Conservation (phyloP, 1,139 yeast genomes). For the Nakaseomyces sp. region DNA sequence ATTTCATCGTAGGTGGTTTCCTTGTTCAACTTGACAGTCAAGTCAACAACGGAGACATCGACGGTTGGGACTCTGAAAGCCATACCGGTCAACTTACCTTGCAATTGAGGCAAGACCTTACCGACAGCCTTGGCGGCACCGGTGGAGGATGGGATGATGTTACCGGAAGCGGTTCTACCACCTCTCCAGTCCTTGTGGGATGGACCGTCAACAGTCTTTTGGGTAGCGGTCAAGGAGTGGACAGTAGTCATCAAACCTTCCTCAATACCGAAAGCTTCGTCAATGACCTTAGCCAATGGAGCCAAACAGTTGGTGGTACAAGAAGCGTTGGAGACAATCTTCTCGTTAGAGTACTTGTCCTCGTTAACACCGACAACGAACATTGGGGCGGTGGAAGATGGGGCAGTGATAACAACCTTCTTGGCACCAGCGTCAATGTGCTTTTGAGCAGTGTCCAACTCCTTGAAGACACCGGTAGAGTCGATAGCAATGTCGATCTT, state of each 20-base stretch:
- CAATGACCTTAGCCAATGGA: conserved; percentile 76
- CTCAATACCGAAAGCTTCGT: conserved; percentile 73
- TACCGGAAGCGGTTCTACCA: conserved; percentile 88
- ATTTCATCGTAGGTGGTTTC: conserved; percentile 71
- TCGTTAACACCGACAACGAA: conserved; percentile 82
- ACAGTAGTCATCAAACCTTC: conserved; percentile 88
- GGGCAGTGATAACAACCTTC: conserved; percentile 82
- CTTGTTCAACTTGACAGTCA: conserved; percentile 61
- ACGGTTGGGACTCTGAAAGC: conserved; percentile 84
- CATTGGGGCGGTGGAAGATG: conserved; percentile 83
- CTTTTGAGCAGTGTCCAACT: conserved; percentile 66
- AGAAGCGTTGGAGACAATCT: conserved; percentile 75
- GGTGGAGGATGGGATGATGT: conserved; percentile 82
- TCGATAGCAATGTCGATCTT: conserved; percentile 75
- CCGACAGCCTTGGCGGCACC: conserved; percentile 94
- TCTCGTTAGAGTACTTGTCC: conserved; percentile 61
- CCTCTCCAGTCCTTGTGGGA: conserved; percentile 96
- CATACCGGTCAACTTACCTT: conserved; percentile 86
- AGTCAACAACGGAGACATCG: conserved; percentile 75
- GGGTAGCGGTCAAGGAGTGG: conserved; percentile 84
- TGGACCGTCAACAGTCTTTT: conserved; percentile 88
- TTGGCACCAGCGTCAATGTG: conserved; percentile 85
- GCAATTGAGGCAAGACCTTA: conserved; percentile 76
- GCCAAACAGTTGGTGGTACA: conserved; percentile 90
- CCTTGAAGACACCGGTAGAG: conserved; percentile 85